Percentiles rank a stretch among this genome's conserved stretches.
Conservation (phyloP, 352 stramenopile species). For the Elongisporangium senticosum region DNA sequence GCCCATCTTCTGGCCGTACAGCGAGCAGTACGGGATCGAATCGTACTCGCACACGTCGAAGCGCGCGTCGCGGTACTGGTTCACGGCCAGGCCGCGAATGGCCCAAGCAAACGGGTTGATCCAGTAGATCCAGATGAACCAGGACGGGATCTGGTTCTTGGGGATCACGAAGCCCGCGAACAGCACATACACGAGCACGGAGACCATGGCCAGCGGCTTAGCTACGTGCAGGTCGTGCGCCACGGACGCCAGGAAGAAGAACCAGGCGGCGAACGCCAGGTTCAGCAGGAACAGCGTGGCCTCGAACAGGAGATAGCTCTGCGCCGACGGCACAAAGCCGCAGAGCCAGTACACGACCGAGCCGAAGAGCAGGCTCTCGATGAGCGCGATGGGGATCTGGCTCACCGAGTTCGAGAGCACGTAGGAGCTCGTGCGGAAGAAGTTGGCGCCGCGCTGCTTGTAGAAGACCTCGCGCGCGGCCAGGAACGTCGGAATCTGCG, state of each 20-base stretch:
- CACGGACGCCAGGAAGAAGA: slow-evolving; percentile 34
- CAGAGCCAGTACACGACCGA: slow-evolving; percentile 47
- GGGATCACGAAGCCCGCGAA: slow-evolving; percentile 48
- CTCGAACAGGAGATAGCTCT: slow-evolving; percentile 30
- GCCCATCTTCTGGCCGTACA: slow-evolving; percentile 20
- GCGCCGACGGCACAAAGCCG: slow-evolving; percentile 32
- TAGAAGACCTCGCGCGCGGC: slow-evolving; percentile 30
- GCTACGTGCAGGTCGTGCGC: slow-evolving; percentile 27
- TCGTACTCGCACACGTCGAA: slow-evolving; percentile 34
- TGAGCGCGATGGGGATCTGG: slow-evolving; percentile 32
- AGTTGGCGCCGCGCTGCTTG: slow-evolving; percentile 31
- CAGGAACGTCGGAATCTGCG: slow-evolving; percentile 27
- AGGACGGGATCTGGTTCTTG: slow-evolving; percentile 39
- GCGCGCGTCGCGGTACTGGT: slow-evolving; percentile 26
- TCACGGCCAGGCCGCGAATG: slow-evolving; percentile 22
- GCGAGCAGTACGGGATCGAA: slow-evolving; percentile 21
- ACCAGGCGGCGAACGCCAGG: slow-evolving; percentile 31
- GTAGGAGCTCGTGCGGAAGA: slow-evolving; percentile 32
- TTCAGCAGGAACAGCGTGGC: slow-evolving; percentile 34
- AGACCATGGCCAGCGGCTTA: slow-evolving; percentile 40
- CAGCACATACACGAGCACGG: slow-evolving; percentile 37
- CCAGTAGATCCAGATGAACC: slow-evolving; percentile 39
- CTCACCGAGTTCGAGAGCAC: slow-evolving; percentile 32
- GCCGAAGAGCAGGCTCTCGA: slow-evolving; percentile 36
- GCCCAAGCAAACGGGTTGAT: slow-evolving; percentile 34